Evolutionary conservation across 257 asterid species (phyloP).

Genomic region (Parsonsia alboflavescens): DNA sequence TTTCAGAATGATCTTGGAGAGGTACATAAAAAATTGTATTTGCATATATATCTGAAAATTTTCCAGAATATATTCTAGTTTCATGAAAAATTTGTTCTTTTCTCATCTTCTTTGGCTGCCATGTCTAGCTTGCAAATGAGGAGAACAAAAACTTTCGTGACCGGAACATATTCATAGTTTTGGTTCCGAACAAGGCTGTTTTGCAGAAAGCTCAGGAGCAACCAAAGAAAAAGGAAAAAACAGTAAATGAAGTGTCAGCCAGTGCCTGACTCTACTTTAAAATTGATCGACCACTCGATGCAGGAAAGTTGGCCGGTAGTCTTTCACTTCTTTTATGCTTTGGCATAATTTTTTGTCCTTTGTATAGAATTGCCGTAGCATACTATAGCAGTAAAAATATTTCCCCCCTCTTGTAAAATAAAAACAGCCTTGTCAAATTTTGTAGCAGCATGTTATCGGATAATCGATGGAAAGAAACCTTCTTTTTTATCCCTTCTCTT

Average conservation of each 20-base stretch:
- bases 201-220: conserved; percentile 56
- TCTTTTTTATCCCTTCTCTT: neutral
- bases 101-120: neutral
- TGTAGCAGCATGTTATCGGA: conserved; percentile 6
- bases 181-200: conserved; percentile 79
- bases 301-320: conserved; percentile 26
- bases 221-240: conserved; percentile 55
- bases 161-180: conserved; percentile 57
- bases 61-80: too few relatives aligned
- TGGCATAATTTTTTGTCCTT: conserved; percentile 25
- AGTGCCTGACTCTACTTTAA: conserved; percentile 40
- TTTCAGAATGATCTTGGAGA: conserved; percentile 86
- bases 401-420: conserved; percentile 9
- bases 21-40: conserved; percentile 39
- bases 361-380: conserved; percentile 40
- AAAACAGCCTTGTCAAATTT: conserved; percentile 8
- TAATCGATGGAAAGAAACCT: neutral
- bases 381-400: conserved; percentile 15
- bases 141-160: conserved; percentile 74
- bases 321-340: conserved; percentile 15
- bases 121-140: conserved; percentile 58
- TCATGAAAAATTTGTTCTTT: too few relatives aligned
- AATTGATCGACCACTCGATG: conserved; percentile 17
- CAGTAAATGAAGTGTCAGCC: conserved; percentile 60
- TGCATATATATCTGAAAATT: too few relatives aligned